These are phyloP conservation scores for Dovyalis caffra DNA, from an alignment of 345 rosid genomes.

Conservation along the genomic window DNA sequence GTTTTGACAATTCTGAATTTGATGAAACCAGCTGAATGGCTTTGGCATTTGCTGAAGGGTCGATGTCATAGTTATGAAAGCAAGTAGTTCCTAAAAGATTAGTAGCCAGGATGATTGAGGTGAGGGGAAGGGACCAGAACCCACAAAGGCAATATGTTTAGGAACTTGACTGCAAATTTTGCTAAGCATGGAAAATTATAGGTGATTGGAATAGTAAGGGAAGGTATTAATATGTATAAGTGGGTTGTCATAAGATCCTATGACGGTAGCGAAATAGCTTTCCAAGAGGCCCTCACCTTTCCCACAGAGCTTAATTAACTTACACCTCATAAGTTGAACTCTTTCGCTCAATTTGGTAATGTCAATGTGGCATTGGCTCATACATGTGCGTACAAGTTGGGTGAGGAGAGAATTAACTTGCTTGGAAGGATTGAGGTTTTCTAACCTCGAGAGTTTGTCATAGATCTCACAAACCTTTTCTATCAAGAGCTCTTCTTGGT, in stretches of 20 bases:
- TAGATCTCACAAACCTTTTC: conserved; percentile 21
- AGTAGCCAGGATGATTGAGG: conserved; percentile 25
- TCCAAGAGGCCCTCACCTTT: conserved; percentile 24
- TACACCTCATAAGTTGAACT: conserved; percentile 18
- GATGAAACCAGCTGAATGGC: conserved; percentile 19
- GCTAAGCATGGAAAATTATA: conserved; percentile 12
- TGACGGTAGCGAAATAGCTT: conserved; percentile 17
- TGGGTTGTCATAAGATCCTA: conserved; percentile 17
- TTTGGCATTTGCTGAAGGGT: conserved; percentile 21
- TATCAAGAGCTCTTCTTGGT: conserved; percentile 7
- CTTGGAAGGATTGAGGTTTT: conserved; percentile 15
- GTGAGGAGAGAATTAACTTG: conserved; percentile 23
- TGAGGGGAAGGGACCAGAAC: conserved; percentile 32
- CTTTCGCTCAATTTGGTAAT: conserved; percentile 5
- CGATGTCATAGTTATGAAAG: conserved; percentile 31
- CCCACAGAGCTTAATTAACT: conserved; percentile 23
- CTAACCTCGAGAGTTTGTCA: conserved; percentile 5
- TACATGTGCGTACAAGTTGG: conserved; percentile 20
- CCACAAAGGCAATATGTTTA: conserved; percentile 20
- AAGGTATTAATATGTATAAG: conserved; percentile 15
- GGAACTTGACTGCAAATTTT: conserved; percentile 6
- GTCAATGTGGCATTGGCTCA: conserved; percentile 10
- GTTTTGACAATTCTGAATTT: conserved; percentile 16
- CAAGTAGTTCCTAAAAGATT: conserved; percentile 8
- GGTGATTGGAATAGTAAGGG: conserved; percentile 30